Percentiles rank a stretch among this genome's conserved stretches.
Conservation (phyloP, 2,329 filamentous ascomycete species). For the Pseudogymnoascus sp. region DNA sequence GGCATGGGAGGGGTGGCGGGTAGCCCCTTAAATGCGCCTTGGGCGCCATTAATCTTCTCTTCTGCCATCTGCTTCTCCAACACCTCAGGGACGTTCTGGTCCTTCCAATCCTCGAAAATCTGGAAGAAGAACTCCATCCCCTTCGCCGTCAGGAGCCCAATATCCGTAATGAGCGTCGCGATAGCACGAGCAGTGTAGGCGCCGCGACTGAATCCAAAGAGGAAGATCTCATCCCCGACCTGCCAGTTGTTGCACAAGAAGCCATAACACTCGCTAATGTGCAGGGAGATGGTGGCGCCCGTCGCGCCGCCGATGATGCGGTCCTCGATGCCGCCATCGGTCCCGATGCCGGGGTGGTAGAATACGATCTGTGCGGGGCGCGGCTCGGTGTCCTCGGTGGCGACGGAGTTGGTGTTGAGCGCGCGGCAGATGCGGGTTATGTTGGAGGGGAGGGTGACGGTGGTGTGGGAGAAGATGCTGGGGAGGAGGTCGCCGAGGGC, state of each 20-base stretch:
- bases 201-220: slow-evolving; percentile 34
- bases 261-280: slow-evolving; percentile 41
- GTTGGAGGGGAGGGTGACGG: slow-evolving; percentile 42
- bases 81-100: slow-evolving; percentile 18
- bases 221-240: slow-evolving; percentile 30
- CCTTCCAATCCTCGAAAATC: slow-evolving; percentile 35
- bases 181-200: slow-evolving; percentile 34
- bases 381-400: slow-evolving; percentile 25
- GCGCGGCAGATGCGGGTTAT: slow-evolving; percentile 53
- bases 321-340: slow-evolving; percentile 42
- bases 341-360: slow-evolving; percentile 55
- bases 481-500: neutral
- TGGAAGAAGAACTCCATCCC: slow-evolving; percentile 37
- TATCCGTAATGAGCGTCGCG: slow-evolving; percentile 27
- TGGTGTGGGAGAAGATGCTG: neutral
- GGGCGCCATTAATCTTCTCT: neutral
- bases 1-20: neutral
- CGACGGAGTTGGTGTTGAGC: slow-evolving; percentile 42
- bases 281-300: slow-evolving; percentile 44
- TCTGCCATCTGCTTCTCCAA: neutral
- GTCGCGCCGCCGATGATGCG: slow-evolving; percentile 47
- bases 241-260: slow-evolving; percentile 39
- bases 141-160: slow-evolving; percentile 36
- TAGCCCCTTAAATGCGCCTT: neutral
- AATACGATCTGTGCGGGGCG: slow-evolving; percentile 46